Evolutionary conservation across 2,329 filamentous ascomycete species (phyloP), one percentile per base, ranked within the genome.

Genomic region (Tolypocladium ophioglossoides): DNA sequence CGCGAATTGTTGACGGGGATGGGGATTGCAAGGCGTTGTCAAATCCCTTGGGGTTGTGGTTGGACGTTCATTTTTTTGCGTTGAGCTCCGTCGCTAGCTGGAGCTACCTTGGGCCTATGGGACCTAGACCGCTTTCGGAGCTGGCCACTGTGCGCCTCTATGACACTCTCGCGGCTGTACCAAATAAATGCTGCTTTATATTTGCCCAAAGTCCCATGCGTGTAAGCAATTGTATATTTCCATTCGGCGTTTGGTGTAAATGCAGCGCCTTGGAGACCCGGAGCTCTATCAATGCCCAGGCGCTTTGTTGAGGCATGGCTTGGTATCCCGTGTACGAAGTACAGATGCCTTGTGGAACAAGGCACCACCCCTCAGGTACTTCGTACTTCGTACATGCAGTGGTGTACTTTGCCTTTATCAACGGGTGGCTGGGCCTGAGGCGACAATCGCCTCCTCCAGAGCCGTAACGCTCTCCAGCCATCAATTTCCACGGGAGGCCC

Each of bases 1-100:
- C 63, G 65, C 61, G 66, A 65, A 64, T 63, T 66, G 67, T 64
- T 62, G 62, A 63, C 64, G 61, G 57, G 57, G 63, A 63, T 57
- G 61, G 58, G 55, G 65, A 59, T 59, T 59, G 59, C 63, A 65
- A 67, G 61, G 64, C 54, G 56, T 55, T 51, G 52, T 57, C 59
- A 67, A 68, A 68, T 68, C 63, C 63, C 70, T 70, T 68, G 69
- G 69, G 69, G 52, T 58, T 40, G 47, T 58, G 57, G 55, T 66
- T 69, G 63, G 63, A 64, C 58, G 61, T 62, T 65, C 64, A 67
- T 66, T 70, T 71, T 72, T 72, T 71, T 70, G 64, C 65, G 70
- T 72, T 71, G 70, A 72, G 70, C 69, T 70, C 66, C 64, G 64
- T 66, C 61, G 64, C 61, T 62, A 61, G 63, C 65, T 66, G 62